Evolutionary conservation across 108 stramenopile genomes (phyloP).

Genomic region (Fragilaria radians): DNA sequence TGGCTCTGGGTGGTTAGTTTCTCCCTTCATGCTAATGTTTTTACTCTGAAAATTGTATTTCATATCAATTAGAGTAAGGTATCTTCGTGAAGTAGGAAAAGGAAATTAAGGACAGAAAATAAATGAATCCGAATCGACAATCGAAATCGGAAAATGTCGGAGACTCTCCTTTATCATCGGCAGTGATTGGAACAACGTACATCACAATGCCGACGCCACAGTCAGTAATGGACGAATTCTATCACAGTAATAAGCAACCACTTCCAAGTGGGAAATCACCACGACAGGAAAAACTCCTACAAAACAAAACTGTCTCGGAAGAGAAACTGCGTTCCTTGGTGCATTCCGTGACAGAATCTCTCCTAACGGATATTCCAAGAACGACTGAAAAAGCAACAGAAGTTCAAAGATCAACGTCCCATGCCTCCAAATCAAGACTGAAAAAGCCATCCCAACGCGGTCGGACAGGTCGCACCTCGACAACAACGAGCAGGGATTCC

Average conservation of each 20-base stretch:
- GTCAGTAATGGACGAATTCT: not conserved
- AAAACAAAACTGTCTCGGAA: not conserved
- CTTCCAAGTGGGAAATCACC: not conserved
- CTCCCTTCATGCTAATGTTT: no score
- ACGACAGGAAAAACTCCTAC: not conserved
- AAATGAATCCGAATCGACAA: no score
- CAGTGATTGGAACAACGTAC: no score
- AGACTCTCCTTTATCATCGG: no score
- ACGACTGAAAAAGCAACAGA: not conserved
- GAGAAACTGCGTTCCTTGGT: not conserved
- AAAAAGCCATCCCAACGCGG: not conserved
- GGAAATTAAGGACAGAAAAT: no score
- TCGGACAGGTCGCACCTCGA: not conserved
- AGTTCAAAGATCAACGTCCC: not conserved
- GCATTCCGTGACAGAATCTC: not conserved
- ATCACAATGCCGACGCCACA: not conserved
- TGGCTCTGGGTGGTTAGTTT: no score
- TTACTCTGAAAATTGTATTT: no score
- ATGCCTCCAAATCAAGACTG: not conserved
- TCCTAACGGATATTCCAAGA: not conserved
- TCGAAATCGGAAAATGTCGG: no score
- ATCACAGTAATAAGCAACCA: not conserved
- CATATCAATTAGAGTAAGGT: no score
- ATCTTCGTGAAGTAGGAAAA: no score
- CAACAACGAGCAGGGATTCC: not conserved